Percentiles rank a stretch among this genome's conserved stretches.
Evolutionary conservation across 306 rosid genomes (phyloP).

Genomic region (Fagus sylvatica): DNA sequence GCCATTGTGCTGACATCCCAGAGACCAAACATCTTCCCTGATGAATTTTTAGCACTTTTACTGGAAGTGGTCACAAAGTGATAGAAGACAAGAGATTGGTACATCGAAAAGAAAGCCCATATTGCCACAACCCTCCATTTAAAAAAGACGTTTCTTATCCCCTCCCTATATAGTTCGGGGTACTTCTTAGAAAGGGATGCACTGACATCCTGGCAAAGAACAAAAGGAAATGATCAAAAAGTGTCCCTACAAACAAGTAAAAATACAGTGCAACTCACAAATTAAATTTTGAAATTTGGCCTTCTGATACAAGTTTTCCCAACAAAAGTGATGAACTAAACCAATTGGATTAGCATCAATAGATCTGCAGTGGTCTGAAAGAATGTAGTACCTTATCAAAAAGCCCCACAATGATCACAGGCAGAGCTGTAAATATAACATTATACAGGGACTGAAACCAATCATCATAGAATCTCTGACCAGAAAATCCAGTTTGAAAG

Average conservation of each 20-base stretch:
- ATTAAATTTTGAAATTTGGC: neutral
- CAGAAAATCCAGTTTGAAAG: conserved; percentile 96
- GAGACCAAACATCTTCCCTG: conserved; percentile 79
- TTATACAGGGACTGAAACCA: conserved; percentile 93
- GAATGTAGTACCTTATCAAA: conserved; percentile 75
- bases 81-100: conserved; percentile 84
- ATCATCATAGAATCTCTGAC: conserved; percentile 97
- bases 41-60: conserved; percentile 54
- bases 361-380: conserved; percentile 16
- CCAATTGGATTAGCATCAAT: neutral
- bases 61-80: conserved; percentile 59
- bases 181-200: conserved; percentile 91
- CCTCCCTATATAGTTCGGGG: conserved; percentile 87
- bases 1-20: conserved; percentile 99
- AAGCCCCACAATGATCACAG: conserved; percentile 89
- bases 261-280: conserved; percentile 8
- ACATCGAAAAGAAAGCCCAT: conserved; percentile 87
- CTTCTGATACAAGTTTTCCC: neutral
- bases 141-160: conserved; percentile 75
- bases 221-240: neutral
- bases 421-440: conserved; percentile 93
- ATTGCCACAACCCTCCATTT: conserved; percentile 89
- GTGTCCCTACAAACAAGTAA: neutral
- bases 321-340: neutral
- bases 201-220: conserved; percentile 74